Base-by-base conservation (phyloP, 306 rosid genomes). In the Heteromeles arbutifolia region DNA sequence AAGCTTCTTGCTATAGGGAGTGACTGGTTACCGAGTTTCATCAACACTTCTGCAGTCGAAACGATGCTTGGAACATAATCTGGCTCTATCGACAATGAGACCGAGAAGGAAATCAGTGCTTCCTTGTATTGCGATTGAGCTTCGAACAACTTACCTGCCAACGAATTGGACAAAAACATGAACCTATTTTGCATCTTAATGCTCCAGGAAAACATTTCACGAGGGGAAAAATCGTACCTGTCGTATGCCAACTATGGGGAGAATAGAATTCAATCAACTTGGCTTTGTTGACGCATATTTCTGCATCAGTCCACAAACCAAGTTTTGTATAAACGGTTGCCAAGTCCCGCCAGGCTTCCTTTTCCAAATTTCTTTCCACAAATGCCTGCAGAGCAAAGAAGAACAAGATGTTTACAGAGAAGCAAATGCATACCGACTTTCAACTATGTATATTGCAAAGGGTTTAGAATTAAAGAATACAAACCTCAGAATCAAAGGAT, bases 261-360 rank as follows among this genome's bases (percentile, higher is more conserved):
- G 89, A 87, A 29, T 85, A 85, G 75, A 86, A 73, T 26, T 91
- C 90, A 65, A 82, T 74, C 70, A 85, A 70, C 63, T 84, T 84
- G 69, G 99, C 93, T 71, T 89, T 89, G 74, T 85, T 86, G 57
- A 78, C 70, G 61, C 97, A 95, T 71, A 89, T 84, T 85, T 95
- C 89, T 74, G 97, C 96, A 83, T 95, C 97, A 75, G 76, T 79
- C 83, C 85, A 85, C 59, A 85, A 77, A 76, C 87, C 86, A 5
- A 89, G 86, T 43, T 85, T 83, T 4, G 83, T 78, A 81, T 93
- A 93, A 84, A 89, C 82, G 77, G 86, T 64, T 72, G 97, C 92
- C 85, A 93, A 82, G 81, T 89, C 98, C 75, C 82, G 90, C 98
- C 98, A 90, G 63, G 87, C 88, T 85, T 83, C 89, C 67, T 71